These are phyloP conservation scores for Diaporthe velutina DNA, from an alignment of 2,329 filamentous ascomycete species.

Conservation along the genomic window DNA sequence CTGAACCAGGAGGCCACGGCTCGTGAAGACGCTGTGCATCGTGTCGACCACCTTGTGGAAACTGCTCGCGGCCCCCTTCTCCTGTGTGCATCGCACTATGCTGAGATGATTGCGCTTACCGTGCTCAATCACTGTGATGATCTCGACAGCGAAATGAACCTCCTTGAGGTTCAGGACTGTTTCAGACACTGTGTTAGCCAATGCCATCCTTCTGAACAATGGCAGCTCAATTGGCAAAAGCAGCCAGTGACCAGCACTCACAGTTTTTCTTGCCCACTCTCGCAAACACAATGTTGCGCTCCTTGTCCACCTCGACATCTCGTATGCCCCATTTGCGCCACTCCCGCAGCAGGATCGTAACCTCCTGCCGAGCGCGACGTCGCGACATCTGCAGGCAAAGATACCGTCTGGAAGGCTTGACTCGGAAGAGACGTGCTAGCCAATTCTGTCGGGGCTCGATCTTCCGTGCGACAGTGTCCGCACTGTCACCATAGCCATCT, in stretches of 20 bases:
- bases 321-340: conserved; percentile 88
- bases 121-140: conserved; percentile 91
- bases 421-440: conserved; percentile 88
- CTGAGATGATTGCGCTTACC: conserved; percentile 81
- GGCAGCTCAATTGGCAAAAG: background rate
- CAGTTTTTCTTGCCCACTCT: conserved; percentile 82
- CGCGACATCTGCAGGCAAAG: conserved; percentile 82
- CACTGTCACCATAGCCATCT: conserved; percentile 54
- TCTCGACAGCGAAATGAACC: conserved; percentile 87
- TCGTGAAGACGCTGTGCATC: conserved; percentile 76
- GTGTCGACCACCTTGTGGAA: conserved; percentile 88
- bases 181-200: conserved; percentile 12
- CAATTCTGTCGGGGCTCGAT: conserved; percentile 83
- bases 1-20: conserved; percentile 75
- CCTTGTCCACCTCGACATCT: conserved; percentile 83
- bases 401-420: conserved; percentile 84
- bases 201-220: background rate
- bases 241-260: conserved; percentile 62
- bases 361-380: conserved; percentile 80
- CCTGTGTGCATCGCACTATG: conserved; percentile 88
- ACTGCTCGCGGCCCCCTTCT: conserved; percentile 90
- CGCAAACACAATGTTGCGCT: conserved; percentile 83
- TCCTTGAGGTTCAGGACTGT: conserved; percentile 85
- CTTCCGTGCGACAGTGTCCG: conserved; percentile 54
- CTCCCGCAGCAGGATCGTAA: conserved; percentile 79